phyloP scores from a whole-genome alignment of 2,329 filamentous ascomycete species.

The Phaeosphaeria sp. region DNA sequence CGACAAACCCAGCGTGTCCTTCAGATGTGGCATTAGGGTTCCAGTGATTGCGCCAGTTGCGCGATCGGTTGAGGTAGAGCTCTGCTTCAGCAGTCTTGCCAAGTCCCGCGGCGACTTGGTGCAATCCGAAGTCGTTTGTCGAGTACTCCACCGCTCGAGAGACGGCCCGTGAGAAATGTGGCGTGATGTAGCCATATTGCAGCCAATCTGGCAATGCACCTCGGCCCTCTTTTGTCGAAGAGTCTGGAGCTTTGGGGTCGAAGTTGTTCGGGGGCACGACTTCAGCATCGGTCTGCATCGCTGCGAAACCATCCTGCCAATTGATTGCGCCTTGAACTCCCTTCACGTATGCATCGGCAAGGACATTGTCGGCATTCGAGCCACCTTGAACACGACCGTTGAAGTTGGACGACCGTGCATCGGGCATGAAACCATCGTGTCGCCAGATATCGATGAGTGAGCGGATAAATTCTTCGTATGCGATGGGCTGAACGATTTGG shows the following conservation, averaged over 20 bases:
- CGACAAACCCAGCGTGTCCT: constrained; percentile 70
- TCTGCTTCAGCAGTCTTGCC: constrained; percentile 58
- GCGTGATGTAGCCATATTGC: constrained; percentile 69
- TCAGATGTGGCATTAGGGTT: constrained; percentile 64
- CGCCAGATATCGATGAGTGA: constrained; percentile 73
- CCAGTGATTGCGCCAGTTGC: constrained; percentile 77
- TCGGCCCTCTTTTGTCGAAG: constrained; percentile 55
- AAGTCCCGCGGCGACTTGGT: constrained; percentile 68
- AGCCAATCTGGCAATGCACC: constrained; percentile 63
- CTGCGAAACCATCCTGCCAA: constrained; percentile 60
- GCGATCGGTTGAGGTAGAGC: constrained; percentile 68
- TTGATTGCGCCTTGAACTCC: constrained; percentile 67
- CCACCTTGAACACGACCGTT: constrained; percentile 74
- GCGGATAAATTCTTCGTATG: constrained; percentile 70
- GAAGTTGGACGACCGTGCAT: constrained; percentile 71
- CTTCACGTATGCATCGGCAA: constrained; percentile 76
- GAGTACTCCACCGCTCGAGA: constrained; percentile 72
- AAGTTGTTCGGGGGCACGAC: constrained; percentile 65
- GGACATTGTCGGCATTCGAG: constrained; percentile 73
- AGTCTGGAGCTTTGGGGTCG: constrained; percentile 61
- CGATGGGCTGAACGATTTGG: constrained; percentile 68
- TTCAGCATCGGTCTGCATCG: constrained; percentile 73
- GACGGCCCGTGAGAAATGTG: constrained; percentile 65
- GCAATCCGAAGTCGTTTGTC: constrained; percentile 71
- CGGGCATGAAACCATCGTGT: constrained; percentile 68